A percentile compares a stretch with the other conserved stretches of the same genome.
Conservation (phyloP, 1,284 basidiomycete genomes). For the Austropuccinia psidii region DNA sequence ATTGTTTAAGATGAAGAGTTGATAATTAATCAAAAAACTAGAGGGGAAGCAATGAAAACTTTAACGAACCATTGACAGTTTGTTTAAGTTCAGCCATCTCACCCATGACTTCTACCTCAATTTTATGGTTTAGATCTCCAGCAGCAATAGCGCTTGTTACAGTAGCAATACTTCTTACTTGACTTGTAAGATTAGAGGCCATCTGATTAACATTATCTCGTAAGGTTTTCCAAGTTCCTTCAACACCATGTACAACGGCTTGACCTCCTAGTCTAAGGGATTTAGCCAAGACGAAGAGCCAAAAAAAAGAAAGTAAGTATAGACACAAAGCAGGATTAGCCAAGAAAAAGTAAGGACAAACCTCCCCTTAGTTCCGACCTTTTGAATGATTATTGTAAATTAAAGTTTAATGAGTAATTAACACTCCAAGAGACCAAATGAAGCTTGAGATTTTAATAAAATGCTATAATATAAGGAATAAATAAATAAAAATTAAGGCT, state of each 20-base stretch:
- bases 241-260: conserved; percentile 47
- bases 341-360: not conserved
- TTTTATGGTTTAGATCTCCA: conserved; percentile 90
- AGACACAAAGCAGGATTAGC: not conserved
- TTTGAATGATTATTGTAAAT: too few relatives aligned
- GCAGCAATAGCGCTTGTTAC: conserved; percentile 97
- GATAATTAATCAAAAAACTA: not conserved
- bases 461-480: not conserved
- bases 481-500: not conserved
- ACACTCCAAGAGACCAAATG: not conserved
- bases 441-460: not conserved
- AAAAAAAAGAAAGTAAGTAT: not conserved
- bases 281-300: conserved; percentile 28
- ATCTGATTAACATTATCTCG: conserved; percentile 49
- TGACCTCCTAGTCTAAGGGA: conserved; percentile 47
- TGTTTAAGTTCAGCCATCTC: conserved; percentile 97
- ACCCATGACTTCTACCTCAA: conserved; percentile 90
- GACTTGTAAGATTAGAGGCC: conserved; percentile 86
- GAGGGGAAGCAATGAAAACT: conserved; percentile 39
- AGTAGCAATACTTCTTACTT: conserved; percentile 87
- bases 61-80: conserved; percentile 98
- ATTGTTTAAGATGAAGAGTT: not conserved
- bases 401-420: too few relatives aligned
- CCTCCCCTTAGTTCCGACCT: conserved; percentile 35
- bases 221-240: conserved; percentile 48